Base-by-base conservation (phyloP, 2,329 filamentous ascomycete genomes). In the Huntiella savannae region DNA sequence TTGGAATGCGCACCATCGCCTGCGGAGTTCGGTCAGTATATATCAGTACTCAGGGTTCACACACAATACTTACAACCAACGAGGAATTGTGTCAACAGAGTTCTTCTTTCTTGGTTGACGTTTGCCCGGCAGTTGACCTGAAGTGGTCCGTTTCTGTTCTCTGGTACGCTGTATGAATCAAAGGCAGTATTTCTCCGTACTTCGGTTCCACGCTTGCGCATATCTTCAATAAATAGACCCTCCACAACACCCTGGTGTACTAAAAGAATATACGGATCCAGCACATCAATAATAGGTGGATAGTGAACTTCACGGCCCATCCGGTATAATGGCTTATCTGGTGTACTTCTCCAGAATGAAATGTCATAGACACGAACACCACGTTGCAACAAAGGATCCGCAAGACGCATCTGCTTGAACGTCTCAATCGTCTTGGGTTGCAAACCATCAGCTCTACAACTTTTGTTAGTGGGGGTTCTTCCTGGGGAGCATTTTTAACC, bases 371-470 rank as follows among this genome's bases (percentile, higher is more conserved):
- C 73, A 40, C 72, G 73, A 43, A 79, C 79, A 28, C 77, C 79
- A 54, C 76, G 71, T 51, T 73, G 71, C 37, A 85, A 60, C 28
- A 85, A 60, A 1, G 71, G 64, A 52, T 83, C 78, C n/a, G 74
- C 77, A n/a, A 84, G 62, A 33, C 78, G 68, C 65, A 85, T 75
- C 60, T 83, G 79, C 51, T 74, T 71, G 54, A 84, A 71, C 0
- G 80, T 85, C 62, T 85, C 80, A 54, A 86, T 82, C 1, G 79
- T 80, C 61, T 85, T 85, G 39, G 80, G 80, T 55, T 85, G 80
- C 45, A 85, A 64, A 36, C 80, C 80, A 58, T 85, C 81, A 51
- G 79, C 79, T 58, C 68, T 70, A 54, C 48, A 51, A 40, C 44
- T 16, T 40, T n/a, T 36, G 19, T 28, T 38, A 33, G 36, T 40